Conservation (phyloP, 176 grass and related monocot species). For the Aegilops longissima region DNA sequence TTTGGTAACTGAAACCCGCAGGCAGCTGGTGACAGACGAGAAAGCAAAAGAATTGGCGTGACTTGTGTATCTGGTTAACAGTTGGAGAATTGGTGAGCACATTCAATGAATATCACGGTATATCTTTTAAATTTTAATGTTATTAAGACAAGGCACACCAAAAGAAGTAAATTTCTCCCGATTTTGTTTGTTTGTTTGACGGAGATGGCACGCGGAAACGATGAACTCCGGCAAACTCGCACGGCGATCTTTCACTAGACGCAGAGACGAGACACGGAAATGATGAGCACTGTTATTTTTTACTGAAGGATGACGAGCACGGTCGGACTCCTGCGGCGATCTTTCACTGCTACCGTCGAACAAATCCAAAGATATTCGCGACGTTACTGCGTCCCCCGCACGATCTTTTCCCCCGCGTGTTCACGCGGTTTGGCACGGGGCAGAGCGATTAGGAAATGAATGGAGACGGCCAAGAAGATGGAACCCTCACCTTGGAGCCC, state of each 20-base stretch:
- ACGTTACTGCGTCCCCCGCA: no score
- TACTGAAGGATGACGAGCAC: no score
- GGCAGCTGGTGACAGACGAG: not conserved
- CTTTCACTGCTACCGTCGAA: not conserved
- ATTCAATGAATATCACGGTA: no score
- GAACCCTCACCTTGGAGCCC: slow-evolving; percentile 37
- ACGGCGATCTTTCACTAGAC: not conserved
- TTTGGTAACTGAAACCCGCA: not conserved
- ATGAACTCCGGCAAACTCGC: not conserved
- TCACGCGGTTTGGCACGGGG: not conserved
- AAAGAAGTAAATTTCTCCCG: no score
- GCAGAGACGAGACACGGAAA: not conserved
- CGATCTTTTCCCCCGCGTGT: not conserved
- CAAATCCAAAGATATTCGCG: not conserved
- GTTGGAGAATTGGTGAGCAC: not conserved
- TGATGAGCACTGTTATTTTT: not conserved
- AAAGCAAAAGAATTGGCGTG: not conserved
- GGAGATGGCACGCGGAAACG: not conserved
- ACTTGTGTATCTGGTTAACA: not conserved
- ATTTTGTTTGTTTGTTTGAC: no score
- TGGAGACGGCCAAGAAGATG: not conserved
- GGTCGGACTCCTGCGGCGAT: not conserved
- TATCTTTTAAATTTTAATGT: no score
- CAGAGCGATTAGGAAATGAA: not conserved
- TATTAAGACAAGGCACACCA: no score